Evolutionary conservation across 2,329 filamentous ascomycete species (phyloP).

Genomic region (Fusarium sp.): DNA sequence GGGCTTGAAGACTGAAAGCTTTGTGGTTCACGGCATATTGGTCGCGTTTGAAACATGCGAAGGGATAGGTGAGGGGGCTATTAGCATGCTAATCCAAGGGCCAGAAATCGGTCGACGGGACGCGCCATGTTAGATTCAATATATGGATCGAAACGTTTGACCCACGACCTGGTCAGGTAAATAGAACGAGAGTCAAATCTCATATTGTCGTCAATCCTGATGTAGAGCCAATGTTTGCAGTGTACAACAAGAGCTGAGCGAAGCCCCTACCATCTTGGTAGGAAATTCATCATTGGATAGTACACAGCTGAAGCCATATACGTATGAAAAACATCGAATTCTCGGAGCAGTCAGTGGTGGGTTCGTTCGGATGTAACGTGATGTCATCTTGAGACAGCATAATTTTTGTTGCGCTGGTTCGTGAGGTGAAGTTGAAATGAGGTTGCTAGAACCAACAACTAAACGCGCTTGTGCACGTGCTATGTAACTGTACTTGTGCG

Average conservation of each 20-base stretch:
- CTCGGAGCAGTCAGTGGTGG: neutral
- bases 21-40: neutral
- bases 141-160: neutral
- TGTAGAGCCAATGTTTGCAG: neutral
- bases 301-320: neutral
- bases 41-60: neutral
- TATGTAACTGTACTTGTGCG: neutral
- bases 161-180: neutral
- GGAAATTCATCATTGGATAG: neutral
- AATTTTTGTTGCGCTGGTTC: neutral
- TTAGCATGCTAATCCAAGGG: neutral
- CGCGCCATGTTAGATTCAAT: neutral
- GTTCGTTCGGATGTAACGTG: neutral
- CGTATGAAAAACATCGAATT: neutral
- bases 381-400: neutral
- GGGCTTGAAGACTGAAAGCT: neutral
- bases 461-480: slow-evolving; percentile 29
- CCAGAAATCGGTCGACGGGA: neutral
- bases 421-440: slow-evolving; percentile 21
- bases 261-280: neutral
- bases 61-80: neutral
- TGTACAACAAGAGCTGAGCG: neutral
- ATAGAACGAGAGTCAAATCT: neutral
- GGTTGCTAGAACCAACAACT: slow-evolving; percentile 16
- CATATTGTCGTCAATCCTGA: neutral